phyloP scores from a whole-genome alignment of 148 eudicot genomes.

The Polygonum aviculare region DNA sequence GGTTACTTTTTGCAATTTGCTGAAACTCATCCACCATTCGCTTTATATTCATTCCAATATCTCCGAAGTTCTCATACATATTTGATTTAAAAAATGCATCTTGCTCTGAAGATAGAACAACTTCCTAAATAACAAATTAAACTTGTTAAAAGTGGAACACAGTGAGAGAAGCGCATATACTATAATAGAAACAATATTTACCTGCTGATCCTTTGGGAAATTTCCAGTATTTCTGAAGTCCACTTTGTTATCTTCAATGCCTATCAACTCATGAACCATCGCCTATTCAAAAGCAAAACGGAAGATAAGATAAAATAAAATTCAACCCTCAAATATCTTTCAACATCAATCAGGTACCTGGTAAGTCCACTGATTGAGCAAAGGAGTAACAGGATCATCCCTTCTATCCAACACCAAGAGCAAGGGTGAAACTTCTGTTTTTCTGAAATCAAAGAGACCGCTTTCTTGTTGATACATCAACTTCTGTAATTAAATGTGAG shows the following conservation, averaged over 20 bases:
- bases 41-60: conserved; percentile 94
- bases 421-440: conserved; percentile 73
- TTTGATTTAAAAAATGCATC: conserved; percentile 87
- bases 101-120: conserved; percentile 92
- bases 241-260: conserved; percentile 91
- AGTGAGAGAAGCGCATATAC: not conserved
- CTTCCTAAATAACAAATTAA: conserved; percentile 46
- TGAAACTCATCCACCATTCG: conserved; percentile 96
- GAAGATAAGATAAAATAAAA: conserved; percentile 14
- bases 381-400: conserved; percentile 94
- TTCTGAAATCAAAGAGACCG: conserved; percentile 94
- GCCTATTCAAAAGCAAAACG: conserved; percentile 37
- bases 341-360: conserved; percentile 43
- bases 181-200: conserved; percentile 16
- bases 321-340: not conserved
- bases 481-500: conserved; percentile 39
- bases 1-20: conserved; percentile 91
- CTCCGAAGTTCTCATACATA: conserved; percentile 98
- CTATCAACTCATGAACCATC: conserved; percentile 93
- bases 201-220: conserved; percentile 82
- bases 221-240: conserved; percentile 68
- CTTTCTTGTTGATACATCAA: conserved; percentile 97
- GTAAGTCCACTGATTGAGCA: conserved; percentile 96
- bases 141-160: not conserved
- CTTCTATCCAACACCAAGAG: conserved; percentile 82